A percentile compares a stretch with the other conserved stretches of the same genome.
Evolutionary conservation across 139 green algal species (phyloP).

Genomic region (Chlorokybus atmophyticus): DNA sequence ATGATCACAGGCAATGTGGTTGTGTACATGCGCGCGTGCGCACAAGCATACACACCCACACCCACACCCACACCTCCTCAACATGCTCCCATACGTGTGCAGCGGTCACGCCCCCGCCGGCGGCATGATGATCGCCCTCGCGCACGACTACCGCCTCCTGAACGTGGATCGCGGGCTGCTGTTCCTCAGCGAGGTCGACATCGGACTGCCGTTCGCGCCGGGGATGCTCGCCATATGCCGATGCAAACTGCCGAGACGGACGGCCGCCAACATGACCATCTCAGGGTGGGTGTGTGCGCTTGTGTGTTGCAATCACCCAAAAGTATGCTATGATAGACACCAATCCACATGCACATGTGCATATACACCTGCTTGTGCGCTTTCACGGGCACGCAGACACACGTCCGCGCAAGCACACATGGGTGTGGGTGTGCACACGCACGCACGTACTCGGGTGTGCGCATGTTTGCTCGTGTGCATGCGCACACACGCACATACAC

Average conservation of each 20-base stretch:
- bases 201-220: constrained; percentile 16
- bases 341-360: background rate
- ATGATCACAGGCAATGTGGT: background rate
- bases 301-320: too few relatives aligned
- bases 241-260: constrained; percentile 7
- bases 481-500: background rate
- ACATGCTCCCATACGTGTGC: too few relatives aligned
- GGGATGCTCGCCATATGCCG: constrained; percentile 14
- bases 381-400: background rate
- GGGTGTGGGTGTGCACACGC: background rate
- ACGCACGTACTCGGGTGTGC: background rate
- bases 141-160: constrained; percentile 20
- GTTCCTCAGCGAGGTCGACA: constrained; percentile 16
- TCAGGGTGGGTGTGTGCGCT: background rate
- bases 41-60: too few relatives aligned
- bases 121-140: constrained; percentile 14
- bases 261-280: background rate
- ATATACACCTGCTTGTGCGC: background rate
- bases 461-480: background rate
- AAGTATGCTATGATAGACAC: too few relatives aligned
- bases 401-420: background rate
- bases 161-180: constrained; percentile 6
- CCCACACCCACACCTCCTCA: too few relatives aligned
- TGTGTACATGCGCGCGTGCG: background rate
- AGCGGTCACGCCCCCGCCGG: constrained; percentile 17